A percentile compares a stretch with the other conserved stretches of the same genome.
Evolutionary conservation across 306 rosid genomes (phyloP).

Genomic region (Medicago ruthenica): DNA sequence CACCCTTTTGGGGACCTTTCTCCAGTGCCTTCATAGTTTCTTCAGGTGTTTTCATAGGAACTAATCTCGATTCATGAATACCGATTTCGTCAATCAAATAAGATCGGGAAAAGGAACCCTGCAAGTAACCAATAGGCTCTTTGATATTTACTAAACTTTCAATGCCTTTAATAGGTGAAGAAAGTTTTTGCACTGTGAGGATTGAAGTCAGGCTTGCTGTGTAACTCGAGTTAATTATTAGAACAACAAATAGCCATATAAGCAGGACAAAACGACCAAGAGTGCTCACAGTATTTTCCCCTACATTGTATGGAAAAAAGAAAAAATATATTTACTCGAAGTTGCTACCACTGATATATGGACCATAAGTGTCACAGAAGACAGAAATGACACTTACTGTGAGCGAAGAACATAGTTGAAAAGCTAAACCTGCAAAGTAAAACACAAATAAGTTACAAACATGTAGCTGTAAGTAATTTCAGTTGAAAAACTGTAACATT

Average conservation of each 20-base stretch:
- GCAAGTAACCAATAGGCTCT: conserved; percentile 85
- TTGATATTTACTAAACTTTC: conserved; percentile 61
- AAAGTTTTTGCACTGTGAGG: conserved; percentile 89
- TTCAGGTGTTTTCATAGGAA: conserved; percentile 67
- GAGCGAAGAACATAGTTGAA: conserved; percentile 89
- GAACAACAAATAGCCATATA: conserved; percentile 92
- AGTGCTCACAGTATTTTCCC: conserved; percentile 89
- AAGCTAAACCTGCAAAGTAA: conserved; percentile 73
- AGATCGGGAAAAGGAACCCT: conserved; percentile 73
- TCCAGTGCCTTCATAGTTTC: conserved; percentile 73
- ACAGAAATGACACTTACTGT: conserved; percentile 67
- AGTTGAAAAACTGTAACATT: conserved; percentile 21
- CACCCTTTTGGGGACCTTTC: conserved; percentile 77
- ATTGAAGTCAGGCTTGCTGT: conserved; percentile 97
- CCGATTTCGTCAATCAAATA: conserved; percentile 76
- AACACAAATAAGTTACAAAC: conserved; percentile 38
- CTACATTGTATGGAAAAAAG: conserved; percentile 51
- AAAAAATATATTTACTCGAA: conserved; percentile 30
- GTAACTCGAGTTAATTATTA: conserved; percentile 92
- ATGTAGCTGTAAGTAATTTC: conserved; percentile 21
- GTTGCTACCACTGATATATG: conserved; percentile 12
- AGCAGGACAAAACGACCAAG: conserved; percentile 91
- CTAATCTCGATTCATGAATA: conserved; percentile 69
- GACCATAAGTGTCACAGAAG: conserved; percentile 30
- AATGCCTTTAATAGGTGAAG: conserved; percentile 85